Evolutionary conservation across 768 basidiomycete species (phyloP).

Genomic region (Trametes cubensis): DNA sequence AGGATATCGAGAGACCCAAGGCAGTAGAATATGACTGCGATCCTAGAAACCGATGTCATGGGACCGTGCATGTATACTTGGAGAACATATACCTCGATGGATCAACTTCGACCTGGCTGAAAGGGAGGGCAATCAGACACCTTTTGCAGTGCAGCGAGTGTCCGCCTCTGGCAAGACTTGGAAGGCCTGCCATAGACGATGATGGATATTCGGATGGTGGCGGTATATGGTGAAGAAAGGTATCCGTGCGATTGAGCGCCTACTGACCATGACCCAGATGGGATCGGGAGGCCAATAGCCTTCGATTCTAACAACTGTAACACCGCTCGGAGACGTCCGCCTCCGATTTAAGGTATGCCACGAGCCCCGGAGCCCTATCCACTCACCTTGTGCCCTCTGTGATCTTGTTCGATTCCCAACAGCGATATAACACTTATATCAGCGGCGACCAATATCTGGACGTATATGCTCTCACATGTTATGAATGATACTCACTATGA

Average conservation of each 20-base stretch:
- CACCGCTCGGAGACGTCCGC: neutral
- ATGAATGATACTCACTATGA: too few species aligned
- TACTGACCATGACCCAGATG: neutral
- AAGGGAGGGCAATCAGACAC: slow-evolving; percentile 72
- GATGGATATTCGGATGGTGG: slow-evolving; percentile 12
- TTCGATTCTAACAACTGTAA: slow-evolving; percentile 9
- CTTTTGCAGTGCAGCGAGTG: slow-evolving; percentile 70
- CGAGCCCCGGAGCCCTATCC: too few species aligned
- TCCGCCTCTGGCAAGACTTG: slow-evolving; percentile 43
- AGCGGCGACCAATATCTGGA: too few species aligned
- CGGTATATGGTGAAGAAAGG: neutral
- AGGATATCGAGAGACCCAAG: slow-evolving; percentile 83
- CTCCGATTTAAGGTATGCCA: too few species aligned
- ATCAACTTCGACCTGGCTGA: slow-evolving; percentile 69
- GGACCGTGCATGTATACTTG: neutral
- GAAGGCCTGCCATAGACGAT: neutral
- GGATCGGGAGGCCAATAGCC: slow-evolving; percentile 18
- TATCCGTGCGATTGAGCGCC: too few species aligned
- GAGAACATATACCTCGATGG: slow-evolving; percentile 57
- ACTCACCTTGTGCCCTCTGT: too few species aligned
- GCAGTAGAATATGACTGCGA: slow-evolving; percentile 89
- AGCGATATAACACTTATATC: too few species aligned
- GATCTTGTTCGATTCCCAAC: too few species aligned
- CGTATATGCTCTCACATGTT: too few species aligned
- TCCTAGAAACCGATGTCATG: slow-evolving; percentile 44